Evolutionary conservation across 352 stramenopile species (phyloP).

Genomic region (Pythium utonaiense): DNA sequence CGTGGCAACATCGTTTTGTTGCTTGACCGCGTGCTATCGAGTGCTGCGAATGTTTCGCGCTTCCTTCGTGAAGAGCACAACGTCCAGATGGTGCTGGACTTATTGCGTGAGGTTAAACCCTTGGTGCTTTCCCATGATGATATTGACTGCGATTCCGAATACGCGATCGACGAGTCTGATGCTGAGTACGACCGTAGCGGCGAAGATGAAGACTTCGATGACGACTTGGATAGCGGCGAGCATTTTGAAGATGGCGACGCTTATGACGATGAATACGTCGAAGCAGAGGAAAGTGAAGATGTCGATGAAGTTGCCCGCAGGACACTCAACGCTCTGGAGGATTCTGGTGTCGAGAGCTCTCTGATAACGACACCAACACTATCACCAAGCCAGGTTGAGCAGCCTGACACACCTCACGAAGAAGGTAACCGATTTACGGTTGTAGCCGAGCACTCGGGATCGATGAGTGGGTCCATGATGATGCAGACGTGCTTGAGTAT

Average conservation of each 20-base stretch:
- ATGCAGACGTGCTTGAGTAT: constrained; percentile 86
- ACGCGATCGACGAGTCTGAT: constrained; percentile 46
- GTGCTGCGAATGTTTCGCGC: constrained; percentile 71
- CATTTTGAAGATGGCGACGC: constrained; percentile 32
- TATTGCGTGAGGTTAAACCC: constrained; percentile 76
- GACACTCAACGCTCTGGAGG: constrained; percentile 68
- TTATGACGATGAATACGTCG: constrained; percentile 35
- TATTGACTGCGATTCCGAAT: constrained; percentile 66
- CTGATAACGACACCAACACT: constrained; percentile 20
- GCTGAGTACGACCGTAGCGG: constrained; percentile 45
- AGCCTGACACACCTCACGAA: constrained; percentile 24
- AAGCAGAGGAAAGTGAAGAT: constrained; percentile 30
- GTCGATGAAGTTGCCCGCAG: constrained; percentile 40
- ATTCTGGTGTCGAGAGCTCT: constrained; percentile 26
- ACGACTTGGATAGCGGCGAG: constrained; percentile 22
- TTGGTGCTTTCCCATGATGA: constrained; percentile 62
- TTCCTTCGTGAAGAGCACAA: constrained; percentile 75
- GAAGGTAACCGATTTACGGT: constrained; percentile 56
- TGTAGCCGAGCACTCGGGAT: constrained; percentile 69
- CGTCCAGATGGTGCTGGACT: constrained; percentile 68
- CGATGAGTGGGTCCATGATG: constrained; percentile 85
- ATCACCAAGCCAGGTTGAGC: constrained; percentile 23
- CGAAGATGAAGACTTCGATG: constrained; percentile 56
- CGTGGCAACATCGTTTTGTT: constrained; percentile 84
- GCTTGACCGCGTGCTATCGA: constrained; percentile 76